phyloP scores from a whole-genome alignment of 1,284 basidiomycete species.

The Leccinum pachyderme region DNA sequence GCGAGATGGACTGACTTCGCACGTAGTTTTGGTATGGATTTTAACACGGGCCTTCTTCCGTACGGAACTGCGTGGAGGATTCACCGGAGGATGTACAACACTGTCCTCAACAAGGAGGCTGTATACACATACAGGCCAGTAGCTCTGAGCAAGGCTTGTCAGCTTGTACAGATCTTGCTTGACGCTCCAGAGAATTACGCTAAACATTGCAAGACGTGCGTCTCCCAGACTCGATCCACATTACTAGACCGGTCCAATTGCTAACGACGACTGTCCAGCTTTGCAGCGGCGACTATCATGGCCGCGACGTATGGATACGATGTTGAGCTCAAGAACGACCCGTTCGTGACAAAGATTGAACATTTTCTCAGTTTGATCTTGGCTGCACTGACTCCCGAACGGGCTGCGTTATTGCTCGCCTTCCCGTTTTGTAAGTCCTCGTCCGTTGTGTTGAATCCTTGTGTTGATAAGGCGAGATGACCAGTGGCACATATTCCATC shows the following conservation, averaged over 20 bases:
- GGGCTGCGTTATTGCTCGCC: constrained; percentile 17
- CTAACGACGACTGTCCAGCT: constrained; percentile 16
- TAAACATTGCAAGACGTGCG: constrained; percentile 24
- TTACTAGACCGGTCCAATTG: not conserved
- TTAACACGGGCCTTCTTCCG: constrained; percentile 26
- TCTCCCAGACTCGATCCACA: not conserved
- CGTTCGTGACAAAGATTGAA: constrained; percentile 24
- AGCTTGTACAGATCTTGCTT: constrained; percentile 26
- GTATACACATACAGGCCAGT: constrained; percentile 13
- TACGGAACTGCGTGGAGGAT: constrained; percentile 27
- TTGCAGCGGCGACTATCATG: constrained; percentile 27
- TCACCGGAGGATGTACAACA: constrained; percentile 27
- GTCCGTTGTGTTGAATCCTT: constrained; percentile 12
- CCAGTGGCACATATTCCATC: constrained; percentile 33
- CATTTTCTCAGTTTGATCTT: constrained; percentile 12
- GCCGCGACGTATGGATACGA: constrained; percentile 29
- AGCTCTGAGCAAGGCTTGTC: constrained; percentile 19
- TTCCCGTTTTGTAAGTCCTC: constrained; percentile 28
- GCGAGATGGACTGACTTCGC: not conserved
- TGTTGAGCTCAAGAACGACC: constrained; percentile 20
- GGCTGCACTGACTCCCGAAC: constrained; percentile 23
- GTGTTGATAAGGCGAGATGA: constrained; percentile 14
- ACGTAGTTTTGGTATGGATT: constrained; percentile 32
- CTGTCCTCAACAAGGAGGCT: constrained; percentile 16
- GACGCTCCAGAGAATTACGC: constrained; percentile 15